phyloP scores from a whole-genome alignment of 2,329 filamentous ascomycete species.

The Coniosporium tulheliwenetii region DNA sequence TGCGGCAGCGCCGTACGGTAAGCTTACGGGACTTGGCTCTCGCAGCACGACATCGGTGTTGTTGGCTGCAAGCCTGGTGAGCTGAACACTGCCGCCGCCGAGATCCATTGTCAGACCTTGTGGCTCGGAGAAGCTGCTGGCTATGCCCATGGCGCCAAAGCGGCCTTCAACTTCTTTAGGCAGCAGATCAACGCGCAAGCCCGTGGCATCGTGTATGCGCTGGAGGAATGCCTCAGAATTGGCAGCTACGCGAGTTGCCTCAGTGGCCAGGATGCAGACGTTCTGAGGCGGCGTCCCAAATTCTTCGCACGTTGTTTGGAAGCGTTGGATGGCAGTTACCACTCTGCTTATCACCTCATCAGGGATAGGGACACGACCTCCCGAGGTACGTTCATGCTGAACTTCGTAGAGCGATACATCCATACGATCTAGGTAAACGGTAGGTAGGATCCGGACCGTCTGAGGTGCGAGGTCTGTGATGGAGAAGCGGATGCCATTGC shows the following conservation, averaged over 20 bases:
- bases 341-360: constrained; percentile 48
- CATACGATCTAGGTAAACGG: constrained; percentile 62
- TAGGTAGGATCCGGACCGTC: constrained; percentile 55
- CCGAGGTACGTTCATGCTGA: constrained; percentile 28
- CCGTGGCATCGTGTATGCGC: constrained; percentile 46
- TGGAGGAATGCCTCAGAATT: constrained; percentile 56
- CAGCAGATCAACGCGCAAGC: constrained; percentile 56
- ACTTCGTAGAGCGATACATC: constrained; percentile 81
- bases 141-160: constrained; percentile 69
- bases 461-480: constrained; percentile 66
- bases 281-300: constrained; percentile 51
- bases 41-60: constrained; percentile 37
- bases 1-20: constrained; percentile 57
- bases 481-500: constrained; percentile 88
- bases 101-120: constrained; percentile 74
- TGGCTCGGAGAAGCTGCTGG: constrained; percentile 56
- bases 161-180: constrained; percentile 68
- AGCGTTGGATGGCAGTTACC: constrained; percentile 49
- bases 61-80: constrained; percentile 44
- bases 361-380: constrained; percentile 33
- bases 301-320: constrained; percentile 53
- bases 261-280: constrained; percentile 68
- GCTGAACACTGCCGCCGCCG: constrained; percentile 58
- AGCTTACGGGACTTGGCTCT: constrained; percentile 42
- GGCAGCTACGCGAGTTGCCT: constrained; percentile 67